A percentile compares a stretch with the other conserved stretches of the same genome.
Conservation (phyloP, 192 early-diverging fungal species). For the Linnemannia exigua region DNA sequence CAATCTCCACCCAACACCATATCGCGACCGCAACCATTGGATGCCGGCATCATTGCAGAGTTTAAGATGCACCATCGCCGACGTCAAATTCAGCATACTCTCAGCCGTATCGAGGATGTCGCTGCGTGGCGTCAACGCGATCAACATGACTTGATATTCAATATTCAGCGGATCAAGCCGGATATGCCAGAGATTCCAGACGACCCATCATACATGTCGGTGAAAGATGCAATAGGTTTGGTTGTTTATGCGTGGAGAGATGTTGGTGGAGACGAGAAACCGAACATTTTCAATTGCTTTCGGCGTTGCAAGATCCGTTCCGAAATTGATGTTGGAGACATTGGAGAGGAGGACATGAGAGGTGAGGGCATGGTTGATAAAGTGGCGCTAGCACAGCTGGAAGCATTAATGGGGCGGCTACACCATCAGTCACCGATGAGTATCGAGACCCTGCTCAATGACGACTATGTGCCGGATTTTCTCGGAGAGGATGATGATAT, state of each 20-base stretch:
- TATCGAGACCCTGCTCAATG: too few species aligned
- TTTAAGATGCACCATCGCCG: background rate
- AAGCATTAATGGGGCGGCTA: too few species aligned
- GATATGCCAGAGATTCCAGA: constrained; percentile 57
- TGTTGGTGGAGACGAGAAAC: too few species aligned
- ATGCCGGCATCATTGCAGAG: background rate
- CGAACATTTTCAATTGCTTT: too few species aligned
- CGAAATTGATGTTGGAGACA: too few species aligned
- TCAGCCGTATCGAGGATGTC: background rate
- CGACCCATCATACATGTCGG: constrained; percentile 57
- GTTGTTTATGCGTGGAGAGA: too few species aligned
- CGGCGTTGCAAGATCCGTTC: too few species aligned
- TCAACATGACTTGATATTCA: background rate
- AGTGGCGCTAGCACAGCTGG: too few species aligned
- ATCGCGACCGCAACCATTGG: background rate
- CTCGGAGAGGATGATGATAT: background rate
- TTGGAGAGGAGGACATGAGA: too few species aligned
- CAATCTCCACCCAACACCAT: background rate
- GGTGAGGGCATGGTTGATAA: too few species aligned
- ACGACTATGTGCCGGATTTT: too few species aligned
- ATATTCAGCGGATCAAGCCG: constrained; percentile 46
- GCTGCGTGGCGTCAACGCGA: background rate
- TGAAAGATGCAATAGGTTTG: constrained; percentile 56
- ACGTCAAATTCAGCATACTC: background rate
- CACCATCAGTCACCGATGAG: too few species aligned